Evolutionary conservation across 2,329 filamentous ascomycete species (phyloP).

Genomic region (Xylogone sp.): DNA sequence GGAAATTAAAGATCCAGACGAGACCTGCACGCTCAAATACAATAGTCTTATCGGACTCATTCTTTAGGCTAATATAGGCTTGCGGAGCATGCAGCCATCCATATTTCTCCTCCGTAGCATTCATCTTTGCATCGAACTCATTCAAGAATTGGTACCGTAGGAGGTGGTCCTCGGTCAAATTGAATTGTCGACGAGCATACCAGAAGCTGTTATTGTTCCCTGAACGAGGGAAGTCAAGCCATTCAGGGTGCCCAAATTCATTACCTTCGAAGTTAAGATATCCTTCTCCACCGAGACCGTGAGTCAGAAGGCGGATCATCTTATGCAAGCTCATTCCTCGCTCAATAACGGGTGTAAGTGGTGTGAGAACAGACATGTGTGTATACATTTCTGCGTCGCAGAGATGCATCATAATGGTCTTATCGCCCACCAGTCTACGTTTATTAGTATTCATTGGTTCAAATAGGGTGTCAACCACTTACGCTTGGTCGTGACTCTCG

Average conservation of each 20-base stretch:
- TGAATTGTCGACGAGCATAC: constrained; percentile 90
- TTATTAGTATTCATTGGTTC: constrained; percentile 14
- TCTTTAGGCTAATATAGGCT: constrained; percentile 90
- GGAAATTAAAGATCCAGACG: constrained; percentile 96
- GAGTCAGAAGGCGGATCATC: constrained; percentile 92
- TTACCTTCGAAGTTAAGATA: constrained; percentile 99
- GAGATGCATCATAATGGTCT: constrained; percentile 95
- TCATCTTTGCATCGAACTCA: constrained; percentile 91
- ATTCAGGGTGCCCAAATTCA: constrained; percentile 97
- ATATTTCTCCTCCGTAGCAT: constrained; percentile 79
- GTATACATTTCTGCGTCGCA: constrained; percentile 98
- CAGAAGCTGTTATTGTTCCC: constrained; percentile 93
- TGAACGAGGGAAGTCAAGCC: constrained; percentile 95
- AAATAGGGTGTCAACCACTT: constrained; percentile 37
- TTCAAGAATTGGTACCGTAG: constrained; percentile 90
- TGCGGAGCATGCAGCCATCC: constrained; percentile 85
- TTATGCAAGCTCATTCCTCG: constrained; percentile 93
- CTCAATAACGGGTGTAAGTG: constrained; percentile 84
- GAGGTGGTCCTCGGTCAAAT: constrained; percentile 80
- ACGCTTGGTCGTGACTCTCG: constrained; percentile 97
- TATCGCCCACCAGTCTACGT: constrained; percentile 87
- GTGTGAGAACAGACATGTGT: constrained; percentile 84
- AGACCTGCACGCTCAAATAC: constrained; percentile 91
- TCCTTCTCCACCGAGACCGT: constrained; percentile 87
- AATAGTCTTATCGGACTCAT: constrained; percentile 90